These are phyloP conservation scores for Wakefieldia striispora DNA, from an alignment of 768 basidiomycete genomes.

Conservation along the genomic window DNA sequence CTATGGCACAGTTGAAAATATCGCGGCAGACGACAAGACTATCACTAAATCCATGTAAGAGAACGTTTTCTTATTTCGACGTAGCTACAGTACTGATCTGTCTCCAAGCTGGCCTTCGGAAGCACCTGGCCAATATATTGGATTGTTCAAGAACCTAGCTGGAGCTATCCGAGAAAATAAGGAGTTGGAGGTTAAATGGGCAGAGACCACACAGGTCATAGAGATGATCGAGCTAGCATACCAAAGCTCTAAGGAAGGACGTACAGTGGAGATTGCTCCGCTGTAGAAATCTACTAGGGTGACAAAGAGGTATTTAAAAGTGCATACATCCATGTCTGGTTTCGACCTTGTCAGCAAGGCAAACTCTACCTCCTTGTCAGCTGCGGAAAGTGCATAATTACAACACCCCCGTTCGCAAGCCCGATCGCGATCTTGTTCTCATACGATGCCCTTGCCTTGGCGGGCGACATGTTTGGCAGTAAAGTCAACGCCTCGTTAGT, in stretches of 20 bases:
- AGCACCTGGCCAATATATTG: conserved; percentile 55
- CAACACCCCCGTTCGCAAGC: conserved; percentile 28
- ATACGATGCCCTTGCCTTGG: conserved; percentile 21
- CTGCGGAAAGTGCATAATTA: conserved; percentile 26
- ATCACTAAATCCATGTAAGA: conserved; percentile 33
- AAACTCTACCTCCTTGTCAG: not conserved
- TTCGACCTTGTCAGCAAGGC: too few species aligned
- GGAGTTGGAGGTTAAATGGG: conserved; percentile 65
- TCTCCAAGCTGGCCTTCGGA: conserved; percentile 59
- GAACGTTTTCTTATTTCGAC: conserved; percentile 27
- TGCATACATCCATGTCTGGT: too few species aligned
- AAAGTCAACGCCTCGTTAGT: conserved; percentile 15
- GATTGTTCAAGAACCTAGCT: conserved; percentile 65
- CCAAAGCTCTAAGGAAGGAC: conserved; percentile 61
- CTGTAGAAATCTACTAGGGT: conserved; percentile 10
- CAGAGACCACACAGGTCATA: conserved; percentile 68
- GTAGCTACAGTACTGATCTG: conserved; percentile 9
- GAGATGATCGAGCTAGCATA: conserved; percentile 76
- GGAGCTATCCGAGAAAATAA: conserved; percentile 55
- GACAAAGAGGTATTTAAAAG: too few species aligned
- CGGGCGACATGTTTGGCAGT: conserved; percentile 30
- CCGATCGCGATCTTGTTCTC: conserved; percentile 26
- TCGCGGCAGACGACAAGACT: conserved; percentile 42
- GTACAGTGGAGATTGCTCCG: conserved; percentile 36
- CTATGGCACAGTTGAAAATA: conserved; percentile 61